phyloP scores from a whole-genome alignment of 108 stramenopile genomes.

The Cyclostephanos tholiformis region DNA sequence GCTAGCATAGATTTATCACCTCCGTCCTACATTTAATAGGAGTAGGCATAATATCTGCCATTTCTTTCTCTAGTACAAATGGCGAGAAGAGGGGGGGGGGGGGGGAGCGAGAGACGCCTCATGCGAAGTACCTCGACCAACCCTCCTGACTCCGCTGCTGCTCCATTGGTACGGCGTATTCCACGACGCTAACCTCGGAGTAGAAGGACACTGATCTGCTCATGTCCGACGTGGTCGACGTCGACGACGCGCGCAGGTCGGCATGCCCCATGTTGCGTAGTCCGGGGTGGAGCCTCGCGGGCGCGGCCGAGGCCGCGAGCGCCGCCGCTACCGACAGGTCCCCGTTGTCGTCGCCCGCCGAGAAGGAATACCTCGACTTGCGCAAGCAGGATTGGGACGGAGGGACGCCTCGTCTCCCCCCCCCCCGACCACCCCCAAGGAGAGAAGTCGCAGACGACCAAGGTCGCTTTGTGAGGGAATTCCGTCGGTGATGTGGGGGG shows the following conservation, averaged over 20 bases:
- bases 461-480: constrained; percentile 1
- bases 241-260: neutral
- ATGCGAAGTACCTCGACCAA: constrained; percentile 45
- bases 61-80: too few species aligned
- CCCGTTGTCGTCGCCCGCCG: neutral
- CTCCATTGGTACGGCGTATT: constrained; percentile 32
- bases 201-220: constrained; percentile 47
- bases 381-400: constrained; percentile 22
- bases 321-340: neutral
- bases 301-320: neutral
- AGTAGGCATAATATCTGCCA: too few species aligned
- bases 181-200: constrained; percentile 43
- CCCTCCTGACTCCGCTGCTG: constrained; percentile 21
- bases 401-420: neutral
- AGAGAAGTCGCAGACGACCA: constrained; percentile 42
- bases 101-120: neutral
- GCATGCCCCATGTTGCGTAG: neutral
- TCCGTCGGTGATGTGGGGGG: neutral
- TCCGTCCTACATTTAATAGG: too few species aligned
- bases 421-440: constrained; percentile 9
- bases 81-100: too few species aligned
- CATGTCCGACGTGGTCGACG: neutral
- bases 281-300: neutral
- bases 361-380: constrained; percentile 36
- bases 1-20: too few species aligned